Conservation (phyloP, 2,329 filamentous ascomycete species). For the Xylaria polymorpha region DNA sequence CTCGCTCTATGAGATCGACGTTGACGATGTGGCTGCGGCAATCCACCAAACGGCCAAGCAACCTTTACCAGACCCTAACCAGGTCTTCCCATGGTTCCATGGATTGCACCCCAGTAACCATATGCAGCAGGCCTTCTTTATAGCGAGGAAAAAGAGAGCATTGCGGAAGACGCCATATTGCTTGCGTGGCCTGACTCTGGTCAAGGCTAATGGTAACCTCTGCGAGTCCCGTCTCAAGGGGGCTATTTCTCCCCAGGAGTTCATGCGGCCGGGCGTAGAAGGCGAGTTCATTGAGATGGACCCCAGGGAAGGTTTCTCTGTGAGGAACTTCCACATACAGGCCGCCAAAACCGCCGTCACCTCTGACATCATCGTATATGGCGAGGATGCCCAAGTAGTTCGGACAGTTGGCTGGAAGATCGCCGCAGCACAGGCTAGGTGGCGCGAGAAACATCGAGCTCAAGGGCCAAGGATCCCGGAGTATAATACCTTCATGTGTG, state of each 20-base stretch:
- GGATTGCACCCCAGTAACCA: slow-evolving; percentile 90
- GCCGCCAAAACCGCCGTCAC: slow-evolving; percentile 86
- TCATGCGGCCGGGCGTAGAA: slow-evolving; percentile 67
- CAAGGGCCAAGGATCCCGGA: slow-evolving; percentile 66
- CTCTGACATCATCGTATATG: slow-evolving; percentile 94
- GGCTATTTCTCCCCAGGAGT: slow-evolving; percentile 83
- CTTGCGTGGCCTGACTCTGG: slow-evolving; percentile 82
- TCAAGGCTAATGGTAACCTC: slow-evolving; percentile 89
- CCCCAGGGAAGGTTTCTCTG: slow-evolving; percentile 90
- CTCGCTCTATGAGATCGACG: slow-evolving; percentile 78
- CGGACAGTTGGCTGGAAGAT: slow-evolving; percentile 75
- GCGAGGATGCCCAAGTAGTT: slow-evolving; percentile 72
- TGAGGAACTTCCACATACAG: slow-evolving; percentile 98
- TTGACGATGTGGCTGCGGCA: slow-evolving; percentile 75
- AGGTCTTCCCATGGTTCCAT: slow-evolving; percentile 96
- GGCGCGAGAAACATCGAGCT: slow-evolving; percentile 73
- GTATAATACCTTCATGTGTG: slow-evolving; percentile 87
- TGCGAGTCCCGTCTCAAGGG: slow-evolving; percentile 82
- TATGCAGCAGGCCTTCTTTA: slow-evolving; percentile 90
- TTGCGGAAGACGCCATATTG: slow-evolving; percentile 78
- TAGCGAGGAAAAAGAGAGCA: slow-evolving; percentile 77
- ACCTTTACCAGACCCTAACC: slow-evolving; percentile 83
- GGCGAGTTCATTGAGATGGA: slow-evolving; percentile 84
- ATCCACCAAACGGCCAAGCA: slow-evolving; percentile 81
- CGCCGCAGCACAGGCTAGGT: slow-evolving; percentile 79